Base-by-base conservation (phyloP, 1,284 basidiomycete genomes). In the Apiotrichum montevideense region DNA sequence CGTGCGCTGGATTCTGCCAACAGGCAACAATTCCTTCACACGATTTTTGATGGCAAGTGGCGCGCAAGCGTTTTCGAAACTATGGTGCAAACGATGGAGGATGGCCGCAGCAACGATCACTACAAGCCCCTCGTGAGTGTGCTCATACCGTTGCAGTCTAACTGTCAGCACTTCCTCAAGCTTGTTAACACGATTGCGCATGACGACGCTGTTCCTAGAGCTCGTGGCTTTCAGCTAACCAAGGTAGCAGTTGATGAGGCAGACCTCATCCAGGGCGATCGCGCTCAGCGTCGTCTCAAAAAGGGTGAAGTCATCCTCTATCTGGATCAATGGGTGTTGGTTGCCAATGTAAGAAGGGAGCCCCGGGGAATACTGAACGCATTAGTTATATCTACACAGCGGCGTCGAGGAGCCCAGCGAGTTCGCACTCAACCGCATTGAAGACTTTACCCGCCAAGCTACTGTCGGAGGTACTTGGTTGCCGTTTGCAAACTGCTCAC, bases 281-380 rank as follows among this genome's bases (percentile, higher is more conserved):
- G 50, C 33, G 42, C 48, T 7, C 43, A 52, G 13, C 42, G 51
- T 14, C 54, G 57, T 4, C 32, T 56, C 4, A 6, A 43, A n/a
- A 14, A 51, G n/a, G 54, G 45, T 14, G n/a, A 54, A 8, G 33
- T 66, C 2, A 44, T 59, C 9, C 35, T 58, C 6, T 66, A 63
- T 34, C 34, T 62, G 13, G 64, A 63, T 33, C 29, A 35, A 11
- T 49, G 37, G 15, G 49, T 41, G 0, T 40, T 61, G 11, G 7
- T 39, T 14, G 54, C 57, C 40, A 55, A 56, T 40, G 62, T 63
- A 29, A 55, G 53, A 8, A 21, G 21, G 21, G 21, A 21, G 21
- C 21, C 21, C 21, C 21, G 21, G 21, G 21, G 21, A 21, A 21
- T 21, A 21, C 21, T 21, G 21, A 40, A 42, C 41, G n/a, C 14